Base-by-base conservation (phyloP, 2,329 filamentous ascomycete species). In the Penicillium palitans region DNA sequence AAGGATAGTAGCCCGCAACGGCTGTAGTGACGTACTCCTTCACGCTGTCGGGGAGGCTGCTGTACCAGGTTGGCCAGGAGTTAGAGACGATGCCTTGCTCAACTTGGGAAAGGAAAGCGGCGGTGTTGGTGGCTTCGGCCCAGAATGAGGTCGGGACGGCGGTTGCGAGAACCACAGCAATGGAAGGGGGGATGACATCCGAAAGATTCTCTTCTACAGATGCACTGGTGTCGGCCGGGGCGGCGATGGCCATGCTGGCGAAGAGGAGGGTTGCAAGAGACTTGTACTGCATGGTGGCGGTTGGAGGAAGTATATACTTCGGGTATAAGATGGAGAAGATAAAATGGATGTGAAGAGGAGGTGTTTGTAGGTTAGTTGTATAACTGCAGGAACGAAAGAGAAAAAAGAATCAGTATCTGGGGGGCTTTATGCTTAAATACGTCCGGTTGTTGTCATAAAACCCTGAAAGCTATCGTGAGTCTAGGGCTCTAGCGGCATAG, bases 21-120 rank as follows among this genome's bases (percentile, higher is more conserved):
- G 60, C 62, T 2, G 64, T 51, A 8, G 64, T 61, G 19, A 55
- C 53, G 21, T 54, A 66, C 15, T 45, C 50, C 48, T 61, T 58
- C 10, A 61, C 62, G 15, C 48, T 55, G 2, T 61, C 57, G 13
- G 65, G 63, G 1, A 67, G 41, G 13, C 44, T 57, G 57, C 35
- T 63, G 40, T 60, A 61, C 65, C 65, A 67, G 6, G 49, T 59
- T 2, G 65, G 65, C 47, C 56, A 66, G 27, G 52, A 39, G 33
- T 61, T 59, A 2, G 58, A 33, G 3, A 56, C 41, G 10, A 65
- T 44, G 12, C 59, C 51, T 21, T 57, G 48, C 42, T 58, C 54
- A n/a, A 39, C 51, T 52, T 61, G 21, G 45, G 57, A 51, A 21
- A 40, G 41, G 48, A 60, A 62, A 17, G 37, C 44, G 6, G 58